Evolutionary conservation across 2,329 filamentous ascomycete species (phyloP).

Genomic region (Aureobasidium sp.): DNA sequence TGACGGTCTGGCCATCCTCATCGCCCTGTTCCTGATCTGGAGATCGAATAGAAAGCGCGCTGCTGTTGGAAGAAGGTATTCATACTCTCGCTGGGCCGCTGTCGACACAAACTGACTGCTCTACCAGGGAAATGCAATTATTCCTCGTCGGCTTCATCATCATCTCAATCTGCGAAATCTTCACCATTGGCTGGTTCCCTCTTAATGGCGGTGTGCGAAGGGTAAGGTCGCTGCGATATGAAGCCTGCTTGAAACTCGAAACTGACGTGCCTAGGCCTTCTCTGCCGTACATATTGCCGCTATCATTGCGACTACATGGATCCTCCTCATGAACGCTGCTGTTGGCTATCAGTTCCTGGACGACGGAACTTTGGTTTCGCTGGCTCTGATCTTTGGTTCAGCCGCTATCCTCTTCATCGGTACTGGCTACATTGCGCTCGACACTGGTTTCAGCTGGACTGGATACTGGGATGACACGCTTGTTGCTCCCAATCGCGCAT

Average conservation of each 20-base stretch:
- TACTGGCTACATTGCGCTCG: conserved; percentile 89
- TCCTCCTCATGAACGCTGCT: conserved; percentile 87
- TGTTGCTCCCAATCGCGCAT: conserved; percentile 53
- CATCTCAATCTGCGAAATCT: conserved; percentile 91
- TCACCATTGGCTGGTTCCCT: conserved; percentile 86
- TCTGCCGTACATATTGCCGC: conserved; percentile 83
- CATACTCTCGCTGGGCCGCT: background rate
- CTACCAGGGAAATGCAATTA: conserved; percentile 87
- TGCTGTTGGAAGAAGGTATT: conserved; percentile 83
- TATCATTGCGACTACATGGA: conserved; percentile 85
- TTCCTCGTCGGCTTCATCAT: conserved; percentile 83
- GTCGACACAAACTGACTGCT: conserved; percentile 1
- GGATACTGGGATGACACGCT: conserved; percentile 58
- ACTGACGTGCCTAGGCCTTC: conserved; percentile 54
- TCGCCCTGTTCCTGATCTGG: conserved; percentile 60
- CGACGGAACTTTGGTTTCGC: conserved; percentile 78
- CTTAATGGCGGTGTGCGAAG: conserved; percentile 61
- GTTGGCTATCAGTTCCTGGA: conserved; percentile 92
- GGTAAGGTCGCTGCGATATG: conserved; percentile 40
- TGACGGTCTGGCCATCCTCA: conserved; percentile 65
- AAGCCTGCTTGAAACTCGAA: no score
- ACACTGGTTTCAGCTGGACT: conserved; percentile 84
- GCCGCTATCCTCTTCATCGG: conserved; percentile 70
- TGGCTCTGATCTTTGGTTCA: conserved; percentile 66
- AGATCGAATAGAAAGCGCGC: conserved; percentile 84